A percentile compares a stretch with the other conserved stretches of the same genome.
phyloP scores from a whole-genome alignment of 805 yeast genomes.

The Hanseniaspora clermontiae region DNA sequence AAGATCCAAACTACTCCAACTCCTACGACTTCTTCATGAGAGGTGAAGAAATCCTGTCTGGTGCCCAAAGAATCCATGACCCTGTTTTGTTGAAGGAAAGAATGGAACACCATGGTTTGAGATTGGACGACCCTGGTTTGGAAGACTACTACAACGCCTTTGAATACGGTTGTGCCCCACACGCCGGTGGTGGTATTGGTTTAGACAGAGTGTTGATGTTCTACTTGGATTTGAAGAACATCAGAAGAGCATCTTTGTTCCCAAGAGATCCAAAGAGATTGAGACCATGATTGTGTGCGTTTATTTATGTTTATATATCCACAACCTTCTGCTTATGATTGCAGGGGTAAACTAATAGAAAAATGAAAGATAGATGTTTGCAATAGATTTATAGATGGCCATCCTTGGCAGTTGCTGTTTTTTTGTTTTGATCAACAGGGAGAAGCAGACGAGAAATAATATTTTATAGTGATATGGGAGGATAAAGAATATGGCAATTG shows the following conservation, averaged over 20 bases:
- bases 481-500: no score
- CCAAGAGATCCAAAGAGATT: slow-evolving; percentile 97
- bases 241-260: slow-evolving; percentile 96
- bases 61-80: slow-evolving; percentile 98
- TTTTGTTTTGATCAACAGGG: no score
- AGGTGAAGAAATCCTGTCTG: slow-evolving; percentile 98
- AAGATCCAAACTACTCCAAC: slow-evolving; percentile 84
- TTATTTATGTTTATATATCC: no score
- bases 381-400: no score
- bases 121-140: slow-evolving; percentile 69
- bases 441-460: no score
- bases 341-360: no score
- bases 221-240: slow-evolving; percentile 90
- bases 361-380: no score
- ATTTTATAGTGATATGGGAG: no score
- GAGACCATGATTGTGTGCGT: slow-evolving; percentile 45
- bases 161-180: slow-evolving; percentile 92
- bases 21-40: slow-evolving; percentile 99
- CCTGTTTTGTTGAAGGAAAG: slow-evolving; percentile 69
- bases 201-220: slow-evolving; percentile 98
- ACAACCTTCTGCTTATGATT: no score
- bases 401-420: no score
- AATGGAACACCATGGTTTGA: slow-evolving; percentile 70
- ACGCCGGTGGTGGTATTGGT: slow-evolving; percentile 97
- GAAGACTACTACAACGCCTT: slow-evolving; percentile 88